A percentile compares a stretch with the other conserved stretches of the same genome.
phyloP scores from a whole-genome alignment of 805 yeast genomes.

The Saturnispora hagleri region DNA sequence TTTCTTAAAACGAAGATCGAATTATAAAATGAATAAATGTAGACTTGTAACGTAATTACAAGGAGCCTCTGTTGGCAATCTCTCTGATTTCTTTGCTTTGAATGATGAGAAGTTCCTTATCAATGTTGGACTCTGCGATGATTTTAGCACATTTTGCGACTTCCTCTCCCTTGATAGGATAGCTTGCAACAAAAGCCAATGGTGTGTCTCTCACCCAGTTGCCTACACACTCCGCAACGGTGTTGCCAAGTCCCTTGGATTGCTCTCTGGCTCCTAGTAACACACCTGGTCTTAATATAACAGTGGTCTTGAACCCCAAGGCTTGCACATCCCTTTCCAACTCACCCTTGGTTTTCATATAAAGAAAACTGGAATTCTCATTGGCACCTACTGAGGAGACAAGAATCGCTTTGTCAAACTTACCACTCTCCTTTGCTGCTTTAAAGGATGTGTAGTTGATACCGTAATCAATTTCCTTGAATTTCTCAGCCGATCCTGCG shows the following conservation, averaged over 20 bases:
- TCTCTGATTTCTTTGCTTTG: conserved; percentile 17
- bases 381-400: conserved; percentile 63
- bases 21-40: not conserved
- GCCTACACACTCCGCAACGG: conserved; percentile 27
- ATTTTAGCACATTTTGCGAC: conserved; percentile 45
- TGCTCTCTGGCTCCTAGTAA: conserved; percentile 54
- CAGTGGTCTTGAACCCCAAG: conserved; percentile 58
- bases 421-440: conserved; percentile 62
- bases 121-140: conserved; percentile 18
- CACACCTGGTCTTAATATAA: conserved; percentile 71
- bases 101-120: conserved; percentile 20
- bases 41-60: not conserved
- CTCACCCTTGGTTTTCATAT: conserved; percentile 62
- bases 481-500: conserved; percentile 69
- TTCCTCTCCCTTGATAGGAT: conserved; percentile 56
- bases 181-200: conserved; percentile 24
- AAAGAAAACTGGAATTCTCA: conserved; percentile 47
- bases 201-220: conserved; percentile 26
- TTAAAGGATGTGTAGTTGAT: conserved; percentile 59
- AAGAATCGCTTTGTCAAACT: conserved; percentile 53
- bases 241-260: conserved; percentile 31
- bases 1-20: not conserved
- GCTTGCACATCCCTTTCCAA: conserved; percentile 59
- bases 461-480: conserved; percentile 66
- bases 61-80: conserved; percentile 9